Evolutionary conservation across 179 eudicot species (phyloP), one percentile per base, ranked within the genome.

Genomic region (Dionaea muscipula): DNA sequence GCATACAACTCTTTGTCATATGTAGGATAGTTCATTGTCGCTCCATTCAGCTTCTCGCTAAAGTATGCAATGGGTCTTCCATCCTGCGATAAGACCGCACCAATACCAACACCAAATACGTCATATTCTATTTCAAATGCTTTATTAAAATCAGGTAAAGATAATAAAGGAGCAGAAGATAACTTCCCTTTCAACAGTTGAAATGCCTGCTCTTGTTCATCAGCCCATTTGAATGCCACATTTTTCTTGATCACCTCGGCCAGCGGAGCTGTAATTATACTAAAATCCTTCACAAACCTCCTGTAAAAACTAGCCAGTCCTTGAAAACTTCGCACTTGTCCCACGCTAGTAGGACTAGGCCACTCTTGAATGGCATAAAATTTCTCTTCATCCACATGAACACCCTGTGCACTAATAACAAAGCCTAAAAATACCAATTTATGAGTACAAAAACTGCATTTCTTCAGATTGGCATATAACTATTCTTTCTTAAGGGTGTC

Each of bases 221-320:
- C 5, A 12, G 35, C 19, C 39, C 54, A 50, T n/a, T 24, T 5
- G 39, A 60, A 38, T 0, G 0, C 18, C 1, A 1, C 10, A 0
- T 13, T n/a, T 8, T 60, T 60, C 40, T 60, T 60, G 0, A 43
- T 40, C 2, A 26, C 0, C 2, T 49, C 26, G 11, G 37, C 36
- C 0, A 39, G 20, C 0, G 50, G 57, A 0, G 37, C 16, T 0
- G n/a, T 27, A 0, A 60, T 38, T 2, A 49, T 2, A 16, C 50
- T 60, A 26, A 60, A 60, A 20, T 40, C 24, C 5, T 19, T n/a
- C 1, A 60, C 43, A 38, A 60, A 58, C 0, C 31, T n/a, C 17
- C 52, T 5, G 21, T 48, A 60, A 17, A 60, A 60, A 1, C 23
- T 12, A 26, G 56, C 40, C 12, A 60, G 18, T 0, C 50, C 57